phyloP scores from a whole-genome alignment of 2,329 filamentous ascomycete genomes.

The Cucurbitaria berberidis region DNA sequence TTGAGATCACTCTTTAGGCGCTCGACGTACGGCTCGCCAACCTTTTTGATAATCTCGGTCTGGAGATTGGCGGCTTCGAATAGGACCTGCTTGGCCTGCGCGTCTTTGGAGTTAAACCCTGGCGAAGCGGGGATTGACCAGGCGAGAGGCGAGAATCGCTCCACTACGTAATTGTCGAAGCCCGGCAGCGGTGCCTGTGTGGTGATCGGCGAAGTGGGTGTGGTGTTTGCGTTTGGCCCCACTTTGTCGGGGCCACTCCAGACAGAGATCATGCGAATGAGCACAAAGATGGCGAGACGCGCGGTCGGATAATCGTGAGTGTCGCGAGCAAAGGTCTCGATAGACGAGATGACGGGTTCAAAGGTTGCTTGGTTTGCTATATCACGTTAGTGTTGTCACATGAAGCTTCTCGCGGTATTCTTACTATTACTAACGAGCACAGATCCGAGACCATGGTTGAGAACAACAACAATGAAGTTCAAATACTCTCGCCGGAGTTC shows the following conservation, averaged over 20 bases:
- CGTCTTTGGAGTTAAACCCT: constrained; percentile 82
- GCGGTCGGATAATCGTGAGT: constrained; percentile 70
- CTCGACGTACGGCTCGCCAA: constrained; percentile 78
- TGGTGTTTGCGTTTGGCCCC: constrained; percentile 34
- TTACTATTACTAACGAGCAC: constrained; percentile 82
- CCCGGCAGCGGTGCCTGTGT: constrained; percentile 71
- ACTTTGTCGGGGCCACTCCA: constrained; percentile 86
- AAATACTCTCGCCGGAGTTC: constrained; percentile 93
- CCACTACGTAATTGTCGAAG: constrained; percentile 90
- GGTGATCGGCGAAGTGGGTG: constrained; percentile 54
- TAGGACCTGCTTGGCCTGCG: constrained; percentile 85
- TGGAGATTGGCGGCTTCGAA: constrained; percentile 87
- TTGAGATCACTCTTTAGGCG: constrained; percentile 71
- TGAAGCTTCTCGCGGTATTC: constrained; percentile 12
- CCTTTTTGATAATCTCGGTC: constrained; percentile 89
- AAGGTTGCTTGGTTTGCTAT: constrained; percentile 85
- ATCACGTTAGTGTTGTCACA: constrained; percentile 13
- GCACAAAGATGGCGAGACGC: constrained; percentile 79
- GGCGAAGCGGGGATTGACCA: constrained; percentile 86
- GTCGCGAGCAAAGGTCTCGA: constrained; percentile 83
- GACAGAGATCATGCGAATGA: constrained; percentile 80
- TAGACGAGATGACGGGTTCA: constrained; percentile 82
- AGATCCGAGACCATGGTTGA: constrained; percentile 86
- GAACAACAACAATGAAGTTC: constrained; percentile 88
- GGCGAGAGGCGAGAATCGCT: constrained; percentile 84